Base-by-base conservation (phyloP, 306 rosid species). In the Purshia tridentata region DNA sequence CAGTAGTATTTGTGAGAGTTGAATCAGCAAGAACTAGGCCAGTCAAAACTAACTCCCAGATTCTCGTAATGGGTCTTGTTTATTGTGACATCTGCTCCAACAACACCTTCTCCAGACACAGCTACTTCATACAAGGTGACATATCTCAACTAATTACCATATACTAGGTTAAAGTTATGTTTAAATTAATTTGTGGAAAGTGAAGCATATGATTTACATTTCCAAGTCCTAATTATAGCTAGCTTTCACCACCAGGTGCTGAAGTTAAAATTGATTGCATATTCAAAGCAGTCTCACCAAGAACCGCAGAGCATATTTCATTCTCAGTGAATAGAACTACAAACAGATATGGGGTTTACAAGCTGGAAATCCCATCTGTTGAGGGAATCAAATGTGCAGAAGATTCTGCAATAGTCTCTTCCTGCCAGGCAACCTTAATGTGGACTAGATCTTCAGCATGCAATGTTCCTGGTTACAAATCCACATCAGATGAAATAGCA, bases 361-460 rank as follows among this genome's bases (percentile, higher is more conserved):
- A 52, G 81, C 55, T 94, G 85, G 96, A 86, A 76, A 89, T 94
- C 58, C 98, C 98, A 62, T 86, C 97, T 10, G 85, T 94, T 51
- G 98, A 94, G 61, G 98, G 98, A 58, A 89, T 94, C 67, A 90
- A 82, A 78, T 94, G 98, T 60, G 97, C 97, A 42, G 94, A 91
- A 75, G 96, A 88, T 47, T 86, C 98, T 9, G 87, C 94, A 19
- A 77, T 94, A 12, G 86, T 78, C 42, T 91, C 96, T 44, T 85
- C 93, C 1, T 94, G 97, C 73, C 75, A 84, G 51, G 97, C 98
- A 72, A 91, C 82, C 68, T 72, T 94, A 69, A 81, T 91, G 23
- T 63, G 86, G 69, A 94, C 92, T 65, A 74, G 89, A 72, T 74
- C 94, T 64, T 67, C 97, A 62, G 79, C 92, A 13, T 94, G 98